Conservation (phyloP, 1,139 yeast species). For the Citeromyces hawaiiensis region DNA sequence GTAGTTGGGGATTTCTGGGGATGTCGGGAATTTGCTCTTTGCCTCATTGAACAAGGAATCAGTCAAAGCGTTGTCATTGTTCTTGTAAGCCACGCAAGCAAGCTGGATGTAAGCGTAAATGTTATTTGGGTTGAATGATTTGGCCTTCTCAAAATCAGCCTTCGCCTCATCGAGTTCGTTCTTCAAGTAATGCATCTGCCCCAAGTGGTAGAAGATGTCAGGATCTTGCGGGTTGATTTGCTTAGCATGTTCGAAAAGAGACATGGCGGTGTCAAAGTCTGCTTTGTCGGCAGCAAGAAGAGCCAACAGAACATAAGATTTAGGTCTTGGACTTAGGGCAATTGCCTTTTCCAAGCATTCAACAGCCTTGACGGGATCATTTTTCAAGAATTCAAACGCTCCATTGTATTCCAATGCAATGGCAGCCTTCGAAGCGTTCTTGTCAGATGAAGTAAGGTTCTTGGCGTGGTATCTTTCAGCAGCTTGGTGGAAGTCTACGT, state of each 20-base stretch:
- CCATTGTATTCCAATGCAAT: conserved; percentile 78
- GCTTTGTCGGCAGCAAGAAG: conserved; percentile 74
- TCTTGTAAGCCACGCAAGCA: conserved; percentile 86
- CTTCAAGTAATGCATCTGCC: conserved; percentile 78
- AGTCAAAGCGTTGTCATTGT: conserved; percentile 48
- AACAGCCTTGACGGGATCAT: conserved; percentile 48
- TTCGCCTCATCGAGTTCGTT: conserved; percentile 67
- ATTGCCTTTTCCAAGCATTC: conserved; percentile 52
- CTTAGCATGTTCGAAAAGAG: conserved; percentile 65
- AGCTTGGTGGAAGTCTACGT: conserved; percentile 55
- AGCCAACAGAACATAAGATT: conserved; percentile 76
- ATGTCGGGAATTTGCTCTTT: conserved; percentile 65
- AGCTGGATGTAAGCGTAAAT: conserved; percentile 83
- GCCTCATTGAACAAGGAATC: conserved; percentile 64
- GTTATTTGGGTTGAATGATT: conserved; percentile 60
- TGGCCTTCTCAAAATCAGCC: conserved; percentile 64
- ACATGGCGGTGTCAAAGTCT: conserved; percentile 43
- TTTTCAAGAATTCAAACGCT: conserved; percentile 72
- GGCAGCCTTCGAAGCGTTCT: conserved; percentile 30
- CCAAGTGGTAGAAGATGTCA: conserved; percentile 87
- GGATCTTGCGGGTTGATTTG: conserved; percentile 58
- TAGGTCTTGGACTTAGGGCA: conserved; percentile 59
- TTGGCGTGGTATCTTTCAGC: conserved; percentile 34
- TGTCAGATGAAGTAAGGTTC: conserved; percentile 21
- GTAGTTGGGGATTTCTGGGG: conserved; percentile 89